Percentiles rank a stretch among this genome's conserved stretches.
These are phyloP conservation scores for Boletellus ananas DNA, from an alignment of 768 basidiomycete genomes.

Conservation along the genomic window DNA sequence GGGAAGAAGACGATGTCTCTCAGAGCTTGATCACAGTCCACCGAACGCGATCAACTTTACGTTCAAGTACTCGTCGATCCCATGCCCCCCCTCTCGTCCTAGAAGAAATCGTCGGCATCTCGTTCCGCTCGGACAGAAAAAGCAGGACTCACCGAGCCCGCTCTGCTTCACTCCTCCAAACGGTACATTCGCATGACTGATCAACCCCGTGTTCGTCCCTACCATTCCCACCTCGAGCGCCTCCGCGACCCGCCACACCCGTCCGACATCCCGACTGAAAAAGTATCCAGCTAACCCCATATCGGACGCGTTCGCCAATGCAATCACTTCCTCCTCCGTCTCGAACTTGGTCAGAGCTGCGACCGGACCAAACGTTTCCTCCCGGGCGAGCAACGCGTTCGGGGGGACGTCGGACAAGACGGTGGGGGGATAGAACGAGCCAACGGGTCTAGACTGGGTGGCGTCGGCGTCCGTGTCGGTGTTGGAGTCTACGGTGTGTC, in stretches of 20 bases:
- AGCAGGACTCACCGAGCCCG: slow-evolving; percentile 49
- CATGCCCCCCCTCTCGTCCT: slow-evolving; percentile 86
- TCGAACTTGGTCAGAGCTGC: slow-evolving; percentile 87
- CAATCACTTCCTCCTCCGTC: slow-evolving; percentile 90
- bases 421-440: slow-evolving; percentile 81
- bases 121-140: background rate
- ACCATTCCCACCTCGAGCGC: slow-evolving; percentile 93
- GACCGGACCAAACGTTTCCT: slow-evolving; percentile 96
- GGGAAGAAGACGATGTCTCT: background rate
- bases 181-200: slow-evolving; percentile 77
- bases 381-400: slow-evolving; percentile 60
- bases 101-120: background rate
- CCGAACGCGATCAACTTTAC: slow-evolving; percentile 80
- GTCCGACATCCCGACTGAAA: slow-evolving; percentile 79
- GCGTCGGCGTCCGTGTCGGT: slow-evolving; percentile 45
- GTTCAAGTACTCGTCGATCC: slow-evolving; percentile 87
- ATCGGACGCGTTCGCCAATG: slow-evolving; percentile 76
- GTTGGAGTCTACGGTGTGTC: slow-evolving; percentile 58
- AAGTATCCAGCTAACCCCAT: slow-evolving; percentile 95
- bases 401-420: slow-evolving; percentile 80
- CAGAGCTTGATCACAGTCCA: slow-evolving; percentile 42
- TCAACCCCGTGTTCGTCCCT: slow-evolving; percentile 74
- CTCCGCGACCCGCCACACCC: slow-evolving; percentile 94
- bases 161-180: slow-evolving; percentile 93
- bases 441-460: slow-evolving; percentile 22